A percentile compares a stretch with the other conserved stretches of the same genome.
These are phyloP conservation scores for Hygrocybe coccinea DNA, from an alignment of 768 basidiomycete genomes.

Conservation along the genomic window DNA sequence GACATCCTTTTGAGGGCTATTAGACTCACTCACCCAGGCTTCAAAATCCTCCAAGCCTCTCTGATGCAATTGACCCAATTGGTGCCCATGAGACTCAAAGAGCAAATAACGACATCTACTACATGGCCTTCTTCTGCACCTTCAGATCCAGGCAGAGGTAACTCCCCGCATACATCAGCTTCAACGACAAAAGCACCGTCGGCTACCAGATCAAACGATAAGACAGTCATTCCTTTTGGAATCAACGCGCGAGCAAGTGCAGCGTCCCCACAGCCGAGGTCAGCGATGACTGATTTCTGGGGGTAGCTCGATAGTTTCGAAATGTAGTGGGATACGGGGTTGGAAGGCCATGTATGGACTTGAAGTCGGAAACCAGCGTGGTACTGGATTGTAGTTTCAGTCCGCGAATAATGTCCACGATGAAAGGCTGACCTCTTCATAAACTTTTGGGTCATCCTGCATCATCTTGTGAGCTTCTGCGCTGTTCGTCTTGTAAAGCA, in stretches of 20 bases:
- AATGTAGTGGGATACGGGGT: conserved; percentile 84
- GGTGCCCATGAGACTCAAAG: conserved; percentile 92
- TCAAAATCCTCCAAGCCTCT: conserved; percentile 86
- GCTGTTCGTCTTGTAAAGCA: conserved; percentile 83
- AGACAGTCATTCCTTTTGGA: conserved; percentile 60
- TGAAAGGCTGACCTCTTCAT: conserved; percentile 61
- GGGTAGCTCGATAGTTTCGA: conserved; percentile 60
- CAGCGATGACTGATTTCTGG: conserved; percentile 69
- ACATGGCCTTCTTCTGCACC: conserved; percentile 57
- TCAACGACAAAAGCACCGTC: conserved; percentile 73
- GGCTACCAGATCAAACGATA: conserved; percentile 79
- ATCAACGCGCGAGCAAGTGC: conserved; percentile 71
- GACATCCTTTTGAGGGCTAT: not conserved
- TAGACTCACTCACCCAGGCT: conserved; percentile 53
- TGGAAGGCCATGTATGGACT: conserved; percentile 89
- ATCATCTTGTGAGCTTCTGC: conserved; percentile 73
- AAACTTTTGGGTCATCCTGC: conserved; percentile 74
- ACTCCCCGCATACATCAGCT: conserved; percentile 76
- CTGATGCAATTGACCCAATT: conserved; percentile 92
- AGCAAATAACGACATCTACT: conserved; percentile 89
- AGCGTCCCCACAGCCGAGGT: conserved; percentile 95
- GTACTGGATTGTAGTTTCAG: conserved; percentile 52
- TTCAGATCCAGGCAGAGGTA: conserved; percentile 85
- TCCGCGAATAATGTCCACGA: conserved; percentile 5
- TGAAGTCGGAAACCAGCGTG: conserved; percentile 89